Percentiles rank a stretch among this genome's conserved stretches.
phyloP scores from a whole-genome alignment of 169 alveolate genomes.

The Cryptosporidium meleagridis region DNA sequence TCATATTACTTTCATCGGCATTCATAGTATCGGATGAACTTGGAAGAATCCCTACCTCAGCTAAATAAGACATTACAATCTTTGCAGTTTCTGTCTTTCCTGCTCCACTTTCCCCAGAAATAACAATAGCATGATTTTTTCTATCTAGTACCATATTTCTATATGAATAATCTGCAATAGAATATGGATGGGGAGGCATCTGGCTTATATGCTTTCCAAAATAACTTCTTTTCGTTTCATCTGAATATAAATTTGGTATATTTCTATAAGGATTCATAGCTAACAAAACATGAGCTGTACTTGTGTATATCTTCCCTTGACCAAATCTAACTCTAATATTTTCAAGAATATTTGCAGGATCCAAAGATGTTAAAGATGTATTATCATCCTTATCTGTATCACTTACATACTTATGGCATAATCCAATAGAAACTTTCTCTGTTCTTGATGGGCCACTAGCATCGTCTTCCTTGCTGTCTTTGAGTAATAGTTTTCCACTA shows the following conservation, averaged over 20 bases:
- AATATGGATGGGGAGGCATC: slow-evolving; percentile 78
- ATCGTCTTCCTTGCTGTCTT: slow-evolving; percentile 20
- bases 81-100: slow-evolving; percentile 94
- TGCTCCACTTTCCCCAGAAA: slow-evolving; percentile 93
- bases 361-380: slow-evolving; percentile 78
- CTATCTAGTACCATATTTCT: slow-evolving; percentile 75
- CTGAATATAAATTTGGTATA: slow-evolving; percentile 60
- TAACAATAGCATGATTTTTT: slow-evolving; percentile 87
- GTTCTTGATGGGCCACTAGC: background rate
- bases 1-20: background rate
- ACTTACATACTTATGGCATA: slow-evolving; percentile 21
- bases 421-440: slow-evolving; percentile 16
- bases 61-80: slow-evolving; percentile 79
- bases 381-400: slow-evolving; percentile 76
- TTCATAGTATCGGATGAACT: background rate
- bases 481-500: slow-evolving; percentile 14
- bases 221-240: slow-evolving; percentile 46
- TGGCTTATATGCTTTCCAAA: slow-evolving; percentile 73
- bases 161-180: slow-evolving; percentile 79
- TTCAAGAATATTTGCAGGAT: slow-evolving; percentile 81
- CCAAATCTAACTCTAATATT: slow-evolving; percentile 76
- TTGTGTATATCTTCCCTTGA: slow-evolving; percentile 67
- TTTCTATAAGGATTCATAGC: slow-evolving; percentile 77
- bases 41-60: slow-evolving; percentile 63
- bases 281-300: slow-evolving; percentile 70